Conservation (phyloP, 345 rosid species). For the Carallia brachiata region DNA sequence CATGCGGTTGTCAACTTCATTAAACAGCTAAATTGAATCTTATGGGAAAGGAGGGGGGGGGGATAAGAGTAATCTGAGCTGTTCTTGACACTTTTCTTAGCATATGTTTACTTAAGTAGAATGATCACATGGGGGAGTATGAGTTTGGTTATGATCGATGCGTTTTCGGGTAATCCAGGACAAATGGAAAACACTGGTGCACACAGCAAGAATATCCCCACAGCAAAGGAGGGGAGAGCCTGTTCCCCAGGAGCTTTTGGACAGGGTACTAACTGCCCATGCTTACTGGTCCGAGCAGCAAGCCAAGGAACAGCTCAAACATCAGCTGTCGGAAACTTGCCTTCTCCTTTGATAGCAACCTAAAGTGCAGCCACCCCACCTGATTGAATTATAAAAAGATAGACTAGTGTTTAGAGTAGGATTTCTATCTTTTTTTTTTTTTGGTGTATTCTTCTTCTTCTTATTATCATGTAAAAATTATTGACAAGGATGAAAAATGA, state of each 20-base stretch:
- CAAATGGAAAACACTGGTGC: slow-evolving; percentile 98
- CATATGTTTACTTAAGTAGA: background rate
- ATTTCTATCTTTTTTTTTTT: slow-evolving; percentile 3
- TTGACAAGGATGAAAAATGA: slow-evolving; percentile 4
- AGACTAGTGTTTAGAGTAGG: slow-evolving; percentile 17
- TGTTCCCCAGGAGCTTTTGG: slow-evolving; percentile 94
- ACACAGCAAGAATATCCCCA: slow-evolving; percentile 95
- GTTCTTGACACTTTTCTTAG: background rate
- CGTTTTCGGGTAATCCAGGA: slow-evolving; percentile 49
- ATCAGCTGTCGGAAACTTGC: slow-evolving; percentile 47
- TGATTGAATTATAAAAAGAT: slow-evolving; percentile 6
- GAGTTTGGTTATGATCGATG: slow-evolving; percentile 6
- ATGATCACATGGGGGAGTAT: background rate
- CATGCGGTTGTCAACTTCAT: background rate
- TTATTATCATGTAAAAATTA: slow-evolving; percentile 31
- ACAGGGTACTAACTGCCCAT: slow-evolving; percentile 81
- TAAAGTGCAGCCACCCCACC: background rate
- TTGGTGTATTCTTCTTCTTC: slow-evolving; percentile 22
- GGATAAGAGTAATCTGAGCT: background rate
- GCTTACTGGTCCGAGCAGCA: slow-evolving; percentile 96
- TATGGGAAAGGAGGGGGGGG: background rate
- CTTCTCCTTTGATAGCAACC: slow-evolving; percentile 46
- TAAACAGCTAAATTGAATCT: background rate
- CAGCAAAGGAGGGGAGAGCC: slow-evolving; percentile 99
- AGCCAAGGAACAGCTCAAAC: slow-evolving; percentile 67